Percentiles rank a stretch among this genome's conserved stretches.
phyloP scores from a whole-genome alignment of 1,284 basidiomycete species.

The Hemileccinum hortonii region DNA sequence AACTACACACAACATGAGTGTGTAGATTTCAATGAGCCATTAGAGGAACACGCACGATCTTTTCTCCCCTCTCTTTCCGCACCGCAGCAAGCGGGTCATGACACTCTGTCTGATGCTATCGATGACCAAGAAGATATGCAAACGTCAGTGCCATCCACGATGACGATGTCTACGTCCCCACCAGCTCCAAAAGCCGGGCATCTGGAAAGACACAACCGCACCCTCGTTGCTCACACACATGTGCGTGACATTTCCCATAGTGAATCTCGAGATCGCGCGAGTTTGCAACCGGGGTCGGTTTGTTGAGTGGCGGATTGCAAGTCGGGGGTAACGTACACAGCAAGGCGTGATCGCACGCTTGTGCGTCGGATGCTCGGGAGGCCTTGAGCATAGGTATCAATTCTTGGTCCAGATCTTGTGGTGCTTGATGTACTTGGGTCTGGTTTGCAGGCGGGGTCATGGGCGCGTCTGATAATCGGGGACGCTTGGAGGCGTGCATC shows the following conservation, averaged over 20 bases:
- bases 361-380: slow-evolving; percentile 18
- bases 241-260: slow-evolving; percentile 79
- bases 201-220: slow-evolving; percentile 89
- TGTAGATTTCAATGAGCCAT: background rate
- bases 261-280: slow-evolving; percentile 74
- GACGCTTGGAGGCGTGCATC: slow-evolving; percentile 30
- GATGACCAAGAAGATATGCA: background rate
- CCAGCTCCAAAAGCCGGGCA: slow-evolving; percentile 71
- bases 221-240: slow-evolving; percentile 67
- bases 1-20: slow-evolving; percentile 52
- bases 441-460: slow-evolving; percentile 1
- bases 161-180: slow-evolving; percentile 40
- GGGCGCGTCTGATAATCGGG: slow-evolving; percentile 26
- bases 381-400: slow-evolving; percentile 27
- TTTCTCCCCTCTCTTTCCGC: slow-evolving; percentile 79
- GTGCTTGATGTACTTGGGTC: background rate
- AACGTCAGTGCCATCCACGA: slow-evolving; percentile 1
- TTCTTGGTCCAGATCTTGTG: slow-evolving; percentile 17
- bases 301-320: slow-evolving; percentile 59
- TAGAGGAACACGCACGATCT: slow-evolving; percentile 62
- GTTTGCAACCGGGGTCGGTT: slow-evolving; percentile 58
- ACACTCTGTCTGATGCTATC: slow-evolving; percentile 81
- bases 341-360: slow-evolving; percentile 36
- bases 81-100: slow-evolving; percentile 80
- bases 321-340: slow-evolving; percentile 81